Base-by-base conservation (phyloP, 208 protist genomes). In the Trypanosoma melophagium region DNA sequence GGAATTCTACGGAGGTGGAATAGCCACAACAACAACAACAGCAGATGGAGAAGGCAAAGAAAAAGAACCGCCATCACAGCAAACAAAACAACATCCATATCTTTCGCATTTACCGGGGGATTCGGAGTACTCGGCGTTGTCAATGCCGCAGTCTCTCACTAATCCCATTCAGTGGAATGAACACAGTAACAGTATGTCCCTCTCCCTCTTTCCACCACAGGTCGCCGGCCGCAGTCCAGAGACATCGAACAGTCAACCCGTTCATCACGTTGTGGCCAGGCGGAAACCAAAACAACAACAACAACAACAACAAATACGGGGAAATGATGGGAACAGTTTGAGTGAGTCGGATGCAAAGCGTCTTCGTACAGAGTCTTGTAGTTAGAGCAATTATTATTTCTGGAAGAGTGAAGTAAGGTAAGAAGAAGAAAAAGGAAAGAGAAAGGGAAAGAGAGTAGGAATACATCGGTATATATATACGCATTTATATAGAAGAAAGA, bases 171-270 rank as follows among this genome's bases (percentile, higher is more conserved):
- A 87, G 45, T 83, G 80, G 76, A 85, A 79, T 66, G 81, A 89
- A 35, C 80, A 81, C 66, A 81, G 76, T 57, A 85, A 93, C 73
- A 90, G 84, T 60, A 84, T 89, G 60, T 92, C 84, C 12, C 62
- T 92, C 16, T 93, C 86, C 8, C 71, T 92, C 25, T 95, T 95
- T 56, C 87, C 87, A 0, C 79, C 80, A 14, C 86, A 95, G 50
- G 60, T 58, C 19, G 42, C 45, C 22, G 71, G 81, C 19, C 74
- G 76, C 66, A 72, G 74, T 51, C 79, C 42, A 64, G 64, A 73
- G 61, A 22, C 56, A 44, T 74, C 58, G 7, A 66, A 62, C 52
- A 67, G 64, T 47, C 69, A 81, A 64, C 70, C 83, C 9, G 66
- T 92, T 54, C 74, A 92, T 35, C 74, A 81, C 21, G 87, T 81